Evolutionary conservation across 257 asterid species (phyloP).

Genomic region (Cinchona pubescens): DNA sequence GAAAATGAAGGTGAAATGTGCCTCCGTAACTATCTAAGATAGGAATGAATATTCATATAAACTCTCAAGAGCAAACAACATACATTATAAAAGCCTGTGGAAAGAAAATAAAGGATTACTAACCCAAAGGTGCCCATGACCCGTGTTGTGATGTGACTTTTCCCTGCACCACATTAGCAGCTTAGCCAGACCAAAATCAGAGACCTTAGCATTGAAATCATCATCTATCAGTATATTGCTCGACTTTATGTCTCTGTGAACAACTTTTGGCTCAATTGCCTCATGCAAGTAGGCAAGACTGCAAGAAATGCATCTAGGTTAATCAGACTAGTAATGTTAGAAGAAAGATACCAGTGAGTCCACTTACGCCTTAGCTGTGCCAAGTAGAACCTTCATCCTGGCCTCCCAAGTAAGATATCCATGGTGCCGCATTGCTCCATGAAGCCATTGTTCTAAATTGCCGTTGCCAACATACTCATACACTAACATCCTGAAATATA

Average conservation of each 20-base stretch:
- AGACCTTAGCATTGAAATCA: conserved; percentile 83
- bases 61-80: background rate
- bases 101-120: conserved; percentile 25
- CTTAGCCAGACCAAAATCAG: conserved; percentile 96
- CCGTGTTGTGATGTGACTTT: conserved; percentile 88
- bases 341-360: conserved; percentile 14
- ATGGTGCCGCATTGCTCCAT: conserved; percentile 93
- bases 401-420: conserved; percentile 96
- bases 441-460: conserved; percentile 96
- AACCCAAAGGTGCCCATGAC: conserved; percentile 99
- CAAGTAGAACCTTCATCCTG: conserved; percentile 80
- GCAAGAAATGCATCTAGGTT: conserved; percentile 24
- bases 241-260: conserved; percentile 87
- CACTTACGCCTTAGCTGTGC: conserved; percentile 98
- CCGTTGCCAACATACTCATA: conserved; percentile 90
- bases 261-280: conserved; percentile 96
- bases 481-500: conserved; percentile 58
- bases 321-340: conserved; percentile 3
- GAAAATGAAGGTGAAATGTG: conserved; percentile 9
- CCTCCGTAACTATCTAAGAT: background rate
- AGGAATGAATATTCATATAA: background rate
- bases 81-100: background rate
- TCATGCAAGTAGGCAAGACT: conserved; percentile 94
- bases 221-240: conserved; percentile 92
- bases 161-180: conserved; percentile 90